A percentile compares a stretch with the other conserved stretches of the same genome.
These are phyloP conservation scores for Solanum hybrid DNA, from an alignment of 305 asterid species.

Conservation along the genomic window DNA sequence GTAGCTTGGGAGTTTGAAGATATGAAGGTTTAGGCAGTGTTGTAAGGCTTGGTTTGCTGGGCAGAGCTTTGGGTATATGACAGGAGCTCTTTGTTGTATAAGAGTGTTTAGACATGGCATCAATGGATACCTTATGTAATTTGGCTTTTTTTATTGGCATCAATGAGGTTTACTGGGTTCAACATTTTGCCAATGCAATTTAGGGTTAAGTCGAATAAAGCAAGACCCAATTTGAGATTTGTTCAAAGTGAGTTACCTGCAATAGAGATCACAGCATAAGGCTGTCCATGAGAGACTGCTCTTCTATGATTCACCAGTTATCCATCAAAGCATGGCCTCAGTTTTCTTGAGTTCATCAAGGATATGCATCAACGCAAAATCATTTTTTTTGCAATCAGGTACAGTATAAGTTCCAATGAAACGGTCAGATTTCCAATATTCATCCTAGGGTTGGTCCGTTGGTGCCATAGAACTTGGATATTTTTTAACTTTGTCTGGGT, in stretches of 20 bases:
- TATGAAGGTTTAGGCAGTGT: neutral
- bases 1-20: neutral
- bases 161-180: neutral
- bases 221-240: neutral
- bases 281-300: neutral
- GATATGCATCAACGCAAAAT: neutral
- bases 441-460: neutral
- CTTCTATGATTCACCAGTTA: neutral
- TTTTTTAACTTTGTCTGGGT: neutral
- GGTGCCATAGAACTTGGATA: neutral
- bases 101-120: neutral
- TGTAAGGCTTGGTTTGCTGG: neutral
- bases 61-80: neutral
- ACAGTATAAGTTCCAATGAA: neutral
- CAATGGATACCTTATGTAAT: neutral
- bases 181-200: neutral
- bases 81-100: neutral
- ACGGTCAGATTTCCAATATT: neutral
- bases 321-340: neutral
- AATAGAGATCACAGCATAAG: neutral
- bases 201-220: neutral
- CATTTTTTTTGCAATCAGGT: neutral
- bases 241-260: neutral
- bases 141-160: neutral
- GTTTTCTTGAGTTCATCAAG: neutral